A percentile compares a stretch with the other conserved stretches of the same genome.
Evolutionary conservation across 805 yeast genomes (phyloP).

Genomic region (Wickerhamomyces rabaulensis): DNA sequence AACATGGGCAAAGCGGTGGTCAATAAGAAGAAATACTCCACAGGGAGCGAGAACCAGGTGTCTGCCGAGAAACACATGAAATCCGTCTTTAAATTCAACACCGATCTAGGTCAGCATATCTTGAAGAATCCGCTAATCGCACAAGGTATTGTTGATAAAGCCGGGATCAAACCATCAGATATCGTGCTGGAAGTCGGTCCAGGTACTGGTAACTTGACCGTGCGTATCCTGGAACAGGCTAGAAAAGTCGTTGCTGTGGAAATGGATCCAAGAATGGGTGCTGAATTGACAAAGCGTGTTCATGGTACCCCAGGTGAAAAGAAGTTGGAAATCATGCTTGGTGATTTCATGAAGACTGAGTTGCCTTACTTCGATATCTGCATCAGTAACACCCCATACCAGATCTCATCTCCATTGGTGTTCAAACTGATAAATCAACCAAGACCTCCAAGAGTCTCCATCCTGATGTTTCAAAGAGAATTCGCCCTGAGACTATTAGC

Average conservation of each 20-base stretch:
- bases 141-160: conserved; percentile 97
- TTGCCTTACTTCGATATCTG: conserved; percentile 94
- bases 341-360: conserved; percentile 95
- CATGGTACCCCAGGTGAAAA: conserved; percentile 94
- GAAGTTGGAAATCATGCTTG: conserved; percentile 84
- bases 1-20: conserved; percentile 36
- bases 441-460: conserved; percentile 89
- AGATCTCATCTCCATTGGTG: conserved; percentile 93
- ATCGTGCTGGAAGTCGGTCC: conserved; percentile 96
- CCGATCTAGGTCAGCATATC: conserved; percentile 95
- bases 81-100: conserved; percentile 93
- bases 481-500: conserved; percentile 92
- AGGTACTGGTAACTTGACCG: conserved; percentile 97
- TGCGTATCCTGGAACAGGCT: conserved; percentile 87
- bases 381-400: conserved; percentile 96
- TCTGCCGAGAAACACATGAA: conserved; percentile 66
- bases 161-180: conserved; percentile 87
- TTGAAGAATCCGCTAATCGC: conserved; percentile 94
- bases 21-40: conserved; percentile 52
- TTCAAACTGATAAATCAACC: conserved; percentile 89
- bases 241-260: conserved; percentile 93
- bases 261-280: conserved; percentile 99
- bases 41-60: conserved; percentile 51
- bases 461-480: conserved; percentile 96
- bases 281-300: conserved; percentile 94